phyloP scores from a whole-genome alignment of 2,329 filamentous ascomycete genomes.

The Diaporthe caulivora region DNA sequence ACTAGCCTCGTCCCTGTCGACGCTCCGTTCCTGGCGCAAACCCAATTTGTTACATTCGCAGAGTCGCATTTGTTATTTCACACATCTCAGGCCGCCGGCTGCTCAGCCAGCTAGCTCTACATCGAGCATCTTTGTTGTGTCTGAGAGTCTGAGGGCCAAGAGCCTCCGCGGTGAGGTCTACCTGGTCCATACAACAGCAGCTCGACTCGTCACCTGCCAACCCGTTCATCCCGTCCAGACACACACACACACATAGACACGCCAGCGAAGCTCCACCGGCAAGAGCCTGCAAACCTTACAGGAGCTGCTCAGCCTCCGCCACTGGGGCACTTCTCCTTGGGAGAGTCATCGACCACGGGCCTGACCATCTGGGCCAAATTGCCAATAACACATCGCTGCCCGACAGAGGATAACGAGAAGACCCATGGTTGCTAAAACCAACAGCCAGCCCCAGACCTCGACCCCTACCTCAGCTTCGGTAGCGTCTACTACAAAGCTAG shows the following conservation, averaged over 20 bases:
- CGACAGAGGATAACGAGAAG: constrained; percentile 12
- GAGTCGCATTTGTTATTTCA: constrained; percentile 19
- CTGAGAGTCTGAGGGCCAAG: background rate
- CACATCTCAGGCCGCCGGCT: constrained; percentile 1
- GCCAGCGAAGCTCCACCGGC: constrained; percentile 23
- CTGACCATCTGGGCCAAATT: constrained; percentile 23
- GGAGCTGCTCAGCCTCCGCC: constrained; percentile 18
- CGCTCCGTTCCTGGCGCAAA: constrained; percentile 13
- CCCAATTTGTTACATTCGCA: constrained; percentile 3
- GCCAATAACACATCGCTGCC: constrained; percentile 24
- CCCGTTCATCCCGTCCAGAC: constrained; percentile 9
- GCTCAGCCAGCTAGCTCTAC: background rate
- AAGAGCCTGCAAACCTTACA: constrained; percentile 20
- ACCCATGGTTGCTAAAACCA: constrained; percentile 20
- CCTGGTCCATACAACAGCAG: background rate
- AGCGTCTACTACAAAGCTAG: constrained; percentile 16
- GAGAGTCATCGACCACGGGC: constrained; percentile 5
- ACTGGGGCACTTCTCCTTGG: background rate
- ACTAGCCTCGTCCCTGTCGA: constrained; percentile 26
- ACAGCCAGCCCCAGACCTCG: constrained; percentile 4
- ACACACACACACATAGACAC: background rate
- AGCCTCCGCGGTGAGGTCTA: background rate
- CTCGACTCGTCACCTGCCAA: constrained; percentile 18
- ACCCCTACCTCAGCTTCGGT: constrained; percentile 20
- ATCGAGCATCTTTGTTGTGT: background rate